Percentiles rank a stretch among this genome's conserved stretches.
These are phyloP conservation scores for Pichia californica DNA, from an alignment of 805 yeast species.

Conservation along the genomic window DNA sequence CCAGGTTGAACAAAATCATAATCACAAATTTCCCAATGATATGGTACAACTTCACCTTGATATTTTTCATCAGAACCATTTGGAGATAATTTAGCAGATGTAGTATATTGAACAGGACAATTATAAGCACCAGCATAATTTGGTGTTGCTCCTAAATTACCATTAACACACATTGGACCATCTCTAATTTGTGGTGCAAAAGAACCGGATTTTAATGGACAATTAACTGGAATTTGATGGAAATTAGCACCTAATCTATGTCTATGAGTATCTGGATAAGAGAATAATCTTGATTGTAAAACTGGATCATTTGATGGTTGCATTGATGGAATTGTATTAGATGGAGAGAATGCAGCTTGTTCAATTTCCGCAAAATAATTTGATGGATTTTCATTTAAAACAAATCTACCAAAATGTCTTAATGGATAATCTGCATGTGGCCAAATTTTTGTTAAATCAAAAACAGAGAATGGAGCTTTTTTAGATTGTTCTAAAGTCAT, in stretches of 20 bases:
- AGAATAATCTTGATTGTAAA: constrained; percentile 71
- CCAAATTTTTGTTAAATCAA: constrained; percentile 91
- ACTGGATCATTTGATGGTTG: constrained; percentile 83
- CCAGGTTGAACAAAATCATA: constrained; percentile 75
- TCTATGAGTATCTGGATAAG: constrained; percentile 82
- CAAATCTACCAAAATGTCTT: constrained; percentile 76
- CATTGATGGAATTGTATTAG: constrained; percentile 78
- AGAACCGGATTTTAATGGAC: constrained; percentile 55
- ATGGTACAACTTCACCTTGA: constrained; percentile 45
- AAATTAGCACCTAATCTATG: constrained; percentile 75
- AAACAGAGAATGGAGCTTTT: constrained; percentile 70
- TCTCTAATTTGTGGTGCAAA: constrained; percentile 75
- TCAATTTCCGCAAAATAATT: constrained; percentile 86
- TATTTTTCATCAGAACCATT: constrained; percentile 26
- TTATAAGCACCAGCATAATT: constrained; percentile 59
- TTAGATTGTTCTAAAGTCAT: constrained; percentile 82
- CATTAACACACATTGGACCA: constrained; percentile 66
- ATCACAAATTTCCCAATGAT: constrained; percentile 75
- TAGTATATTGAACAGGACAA: constrained; percentile 40
- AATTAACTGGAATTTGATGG: constrained; percentile 82
- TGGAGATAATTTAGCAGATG: constrained; percentile 30
- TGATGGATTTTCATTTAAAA: constrained; percentile 74
- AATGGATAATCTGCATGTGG: constrained; percentile 82
- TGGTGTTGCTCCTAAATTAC: constrained; percentile 72
- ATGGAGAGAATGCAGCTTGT: constrained; percentile 81